Evolutionary conservation across 768 basidiomycete species (phyloP), one percentile per base, ranked within the genome.

Genomic region (Podaxis carcinomalis): DNA sequence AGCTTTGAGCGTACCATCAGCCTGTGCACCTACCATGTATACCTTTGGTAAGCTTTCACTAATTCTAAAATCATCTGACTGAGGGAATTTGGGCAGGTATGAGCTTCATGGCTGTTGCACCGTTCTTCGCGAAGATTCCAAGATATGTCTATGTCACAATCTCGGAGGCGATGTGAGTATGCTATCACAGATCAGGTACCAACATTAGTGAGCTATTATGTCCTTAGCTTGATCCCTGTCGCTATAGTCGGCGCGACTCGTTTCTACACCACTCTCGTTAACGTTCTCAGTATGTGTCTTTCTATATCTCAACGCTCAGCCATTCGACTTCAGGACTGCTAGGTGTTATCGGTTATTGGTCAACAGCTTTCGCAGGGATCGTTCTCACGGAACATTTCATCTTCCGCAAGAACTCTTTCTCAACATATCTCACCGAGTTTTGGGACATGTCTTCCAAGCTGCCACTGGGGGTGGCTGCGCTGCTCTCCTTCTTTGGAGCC

Each of bases 21-120:
- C 91, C 66, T 87, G 85, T 63, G 88, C 89, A 1, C 85, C 87
- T 1, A 89, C 88, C 3, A 86, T 93, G 69, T 94, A 94, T 69
- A 88, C 86, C 4, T 86, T 87, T 65, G 83, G 86, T 78, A 51
- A 65, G 69, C 14, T 16, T 39, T 21, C 16, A 42, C 6, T 19
- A 27, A 3, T 27, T 42, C 49, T 10, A 23, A 19, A 10, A 21
- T 47, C 9, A 23, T 10, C 9, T 47, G n/a, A 47, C n/a, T 47
- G 32, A 7, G 9, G 7, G 52, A 42, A 25, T 36, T 5, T 47
- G 57, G 23, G 10, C 64, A 80, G 77, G 76, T 2, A 81, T 87
- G 58, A 85, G 81, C 66, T 80, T 89, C 67, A 90, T 92, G 76
- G 80, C 86, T 1, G 75, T 86, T 57, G 68, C 85, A 2, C 85